Conservation (phyloP, 2,329 filamentous ascomycete genomes). For the Diaporthe sp. region DNA sequence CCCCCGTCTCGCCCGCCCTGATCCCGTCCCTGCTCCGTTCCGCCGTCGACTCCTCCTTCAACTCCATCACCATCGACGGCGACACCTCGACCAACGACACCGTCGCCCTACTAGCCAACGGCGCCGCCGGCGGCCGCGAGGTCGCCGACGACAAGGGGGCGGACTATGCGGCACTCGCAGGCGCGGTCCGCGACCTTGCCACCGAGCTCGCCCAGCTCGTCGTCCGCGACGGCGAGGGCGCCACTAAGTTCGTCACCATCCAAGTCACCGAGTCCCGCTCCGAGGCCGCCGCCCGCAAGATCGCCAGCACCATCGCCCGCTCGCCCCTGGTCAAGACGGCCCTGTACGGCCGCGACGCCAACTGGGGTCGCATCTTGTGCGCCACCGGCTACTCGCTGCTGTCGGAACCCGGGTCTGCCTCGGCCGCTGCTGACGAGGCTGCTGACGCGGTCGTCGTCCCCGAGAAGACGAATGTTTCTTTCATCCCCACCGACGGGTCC, state of each 20-base stretch:
- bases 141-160: conserved; percentile 66
- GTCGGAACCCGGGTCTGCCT: conserved; percentile 69
- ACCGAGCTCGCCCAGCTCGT: conserved; percentile 91
- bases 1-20: conserved; percentile 66
- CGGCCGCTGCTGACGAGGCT: conserved; percentile 73
- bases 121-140: conserved; percentile 82
- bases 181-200: conserved; percentile 82
- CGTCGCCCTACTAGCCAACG: conserved; percentile 78
- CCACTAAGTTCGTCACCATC: conserved; percentile 98
- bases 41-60: conserved; percentile 73
- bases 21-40: conserved; percentile 65
- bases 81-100: conserved; percentile 81
- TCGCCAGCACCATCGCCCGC: conserved; percentile 89
- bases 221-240: conserved; percentile 95
- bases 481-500: conserved; percentile 83
- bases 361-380: conserved; percentile 98
- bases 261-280: conserved; percentile 81
- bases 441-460: conserved; percentile 73
- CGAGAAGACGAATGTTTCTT: conserved; percentile 82
- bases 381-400: conserved; percentile 87
- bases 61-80: conserved; percentile 78
- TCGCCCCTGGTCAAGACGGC: conserved; percentile 98
- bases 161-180: conserved; percentile 80
- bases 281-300: conserved; percentile 79
- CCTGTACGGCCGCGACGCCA: conserved; percentile 95